These are phyloP conservation scores for Neofusicoccum cordaticola DNA, from an alignment of 2,329 filamentous ascomycete species.

Conservation along the genomic window DNA sequence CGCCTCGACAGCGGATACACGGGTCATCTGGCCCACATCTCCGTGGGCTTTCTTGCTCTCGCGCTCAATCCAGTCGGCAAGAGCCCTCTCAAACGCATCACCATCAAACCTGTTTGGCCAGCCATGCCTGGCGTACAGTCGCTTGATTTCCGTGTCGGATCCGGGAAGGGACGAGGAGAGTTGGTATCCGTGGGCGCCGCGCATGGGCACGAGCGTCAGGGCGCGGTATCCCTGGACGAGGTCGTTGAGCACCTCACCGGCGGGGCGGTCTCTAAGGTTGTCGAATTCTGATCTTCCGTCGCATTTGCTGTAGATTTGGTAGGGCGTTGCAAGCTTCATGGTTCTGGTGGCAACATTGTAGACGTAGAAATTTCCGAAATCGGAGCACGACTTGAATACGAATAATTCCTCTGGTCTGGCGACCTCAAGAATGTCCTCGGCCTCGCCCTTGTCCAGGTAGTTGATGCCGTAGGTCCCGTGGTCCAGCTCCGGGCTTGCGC, in stretches of 20 bases:
- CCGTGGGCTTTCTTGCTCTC: conserved; percentile 1
- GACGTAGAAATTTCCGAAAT: conserved; percentile 15
- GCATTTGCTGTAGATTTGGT: conserved; percentile 11
- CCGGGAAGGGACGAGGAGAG: conserved; percentile 12
- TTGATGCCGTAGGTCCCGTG: conserved; percentile 59
- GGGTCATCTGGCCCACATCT: conserved; percentile 9
- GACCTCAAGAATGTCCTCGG: conserved; percentile 14
- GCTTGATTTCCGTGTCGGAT: conserved; percentile 15
- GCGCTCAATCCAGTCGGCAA: conserved; percentile 9
- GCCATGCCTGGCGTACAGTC: conserved; percentile 8
- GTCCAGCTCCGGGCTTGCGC: conserved; percentile 74
- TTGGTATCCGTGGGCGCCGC: conserved; percentile 8
- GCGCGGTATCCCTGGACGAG: conserved; percentile 1
- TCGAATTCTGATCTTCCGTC: conserved; percentile 7
- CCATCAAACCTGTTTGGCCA: conserved; percentile 16
- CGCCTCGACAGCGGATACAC: conserved; percentile 14
- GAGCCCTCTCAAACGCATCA: conserved; percentile 6
- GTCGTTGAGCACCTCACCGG: conserved; percentile 1
- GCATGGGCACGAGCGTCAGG: conserved; percentile 11
- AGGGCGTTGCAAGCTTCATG: conserved; percentile 15
- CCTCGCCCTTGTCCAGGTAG: conserved; percentile 15
- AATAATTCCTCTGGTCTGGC: conserved; percentile 1
- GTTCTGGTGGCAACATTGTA: background rate
- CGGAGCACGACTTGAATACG: conserved; percentile 15
- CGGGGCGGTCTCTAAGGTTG: background rate